These are phyloP conservation scores for Kodamaea sp. DNA, from an alignment of 1,139 yeast species.

Conservation along the genomic window DNA sequence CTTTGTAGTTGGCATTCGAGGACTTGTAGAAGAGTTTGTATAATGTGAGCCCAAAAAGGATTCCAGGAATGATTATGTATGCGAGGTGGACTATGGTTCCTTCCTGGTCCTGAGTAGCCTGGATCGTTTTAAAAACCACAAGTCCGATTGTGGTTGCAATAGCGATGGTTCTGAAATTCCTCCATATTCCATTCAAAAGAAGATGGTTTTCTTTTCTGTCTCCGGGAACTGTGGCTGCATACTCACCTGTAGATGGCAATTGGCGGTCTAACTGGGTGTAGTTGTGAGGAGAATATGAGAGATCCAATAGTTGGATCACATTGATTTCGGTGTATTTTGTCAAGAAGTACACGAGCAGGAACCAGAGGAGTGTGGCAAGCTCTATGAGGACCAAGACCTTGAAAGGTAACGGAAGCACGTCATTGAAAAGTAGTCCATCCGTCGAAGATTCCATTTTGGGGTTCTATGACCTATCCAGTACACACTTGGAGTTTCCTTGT, in stretches of 20 bases:
- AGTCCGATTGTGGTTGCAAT: conserved; percentile 25
- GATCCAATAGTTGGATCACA: conserved; percentile 36
- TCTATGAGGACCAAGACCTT: conserved; percentile 34
- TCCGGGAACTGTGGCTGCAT: conserved; percentile 32
- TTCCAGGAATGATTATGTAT: conserved; percentile 9
- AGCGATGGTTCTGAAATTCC: conserved; percentile 23
- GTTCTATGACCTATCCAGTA: too few relatives aligned
- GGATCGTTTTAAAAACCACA: conserved; percentile 22
- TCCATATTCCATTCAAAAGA: conserved; percentile 37
- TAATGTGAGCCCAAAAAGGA: conserved; percentile 11
- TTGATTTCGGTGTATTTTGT: conserved; percentile 29
- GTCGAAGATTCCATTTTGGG: too few relatives aligned
- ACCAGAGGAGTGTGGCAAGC: conserved; percentile 40
- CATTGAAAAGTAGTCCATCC: conserved; percentile 7
- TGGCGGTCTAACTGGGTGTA: conserved; percentile 28
- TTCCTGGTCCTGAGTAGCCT: conserved; percentile 4
- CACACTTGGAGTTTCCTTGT: too few relatives aligned
- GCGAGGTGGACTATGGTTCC: background rate
- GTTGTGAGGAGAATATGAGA: conserved; percentile 42
- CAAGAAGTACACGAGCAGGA: conserved; percentile 28
- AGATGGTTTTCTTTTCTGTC: conserved; percentile 33
- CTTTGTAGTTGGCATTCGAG: conserved; percentile 19
- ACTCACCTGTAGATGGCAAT: conserved; percentile 32
- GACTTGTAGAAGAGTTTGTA: conserved; percentile 14
- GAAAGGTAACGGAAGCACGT: conserved; percentile 41